Conservation (phyloP, 2,329 filamentous ascomycete genomes). For the Penicillium occitanis region DNA sequence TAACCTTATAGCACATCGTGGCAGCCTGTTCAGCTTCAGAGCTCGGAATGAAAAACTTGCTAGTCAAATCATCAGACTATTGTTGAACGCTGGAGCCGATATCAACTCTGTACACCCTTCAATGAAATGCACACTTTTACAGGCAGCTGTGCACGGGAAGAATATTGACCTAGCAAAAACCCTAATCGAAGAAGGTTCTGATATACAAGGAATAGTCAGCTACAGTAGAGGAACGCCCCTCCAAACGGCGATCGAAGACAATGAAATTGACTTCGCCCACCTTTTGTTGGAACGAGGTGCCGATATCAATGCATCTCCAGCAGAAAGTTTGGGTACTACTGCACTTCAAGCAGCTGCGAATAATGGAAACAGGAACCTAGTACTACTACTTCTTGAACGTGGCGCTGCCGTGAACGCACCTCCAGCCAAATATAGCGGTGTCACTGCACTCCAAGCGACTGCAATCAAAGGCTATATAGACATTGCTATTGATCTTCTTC, state of each 20-base stretch:
- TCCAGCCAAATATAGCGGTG: background rate
- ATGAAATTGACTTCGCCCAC: background rate
- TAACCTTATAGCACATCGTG: too few relatives aligned
- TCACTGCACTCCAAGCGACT: slow-evolving; percentile 9
- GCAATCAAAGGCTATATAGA: background rate
- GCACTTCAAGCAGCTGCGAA: slow-evolving; percentile 6
- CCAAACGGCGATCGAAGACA: background rate
- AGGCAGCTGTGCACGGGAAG: background rate
- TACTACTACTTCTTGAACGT: background rate
- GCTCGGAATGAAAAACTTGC: too few relatives aligned
- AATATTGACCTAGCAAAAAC: background rate
- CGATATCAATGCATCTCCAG: slow-evolving; percentile 25
- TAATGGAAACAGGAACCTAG: background rate
- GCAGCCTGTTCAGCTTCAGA: too few relatives aligned
- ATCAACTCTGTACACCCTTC: background rate
- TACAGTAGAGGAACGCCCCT: background rate
- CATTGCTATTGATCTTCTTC: slow-evolving; percentile 23
- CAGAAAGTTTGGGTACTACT: background rate
- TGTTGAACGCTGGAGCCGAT: slow-evolving; percentile 1
- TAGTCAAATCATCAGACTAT: background rate
- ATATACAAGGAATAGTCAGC: background rate
- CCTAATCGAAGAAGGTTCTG: background rate
- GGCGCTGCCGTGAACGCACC: slow-evolving; percentile 1
- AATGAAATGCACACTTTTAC: background rate
- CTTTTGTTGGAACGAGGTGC: slow-evolving; percentile 15